Conservation (phyloP, 2,329 filamentous ascomycete species). For the Leptographium wingfieldii region DNA sequence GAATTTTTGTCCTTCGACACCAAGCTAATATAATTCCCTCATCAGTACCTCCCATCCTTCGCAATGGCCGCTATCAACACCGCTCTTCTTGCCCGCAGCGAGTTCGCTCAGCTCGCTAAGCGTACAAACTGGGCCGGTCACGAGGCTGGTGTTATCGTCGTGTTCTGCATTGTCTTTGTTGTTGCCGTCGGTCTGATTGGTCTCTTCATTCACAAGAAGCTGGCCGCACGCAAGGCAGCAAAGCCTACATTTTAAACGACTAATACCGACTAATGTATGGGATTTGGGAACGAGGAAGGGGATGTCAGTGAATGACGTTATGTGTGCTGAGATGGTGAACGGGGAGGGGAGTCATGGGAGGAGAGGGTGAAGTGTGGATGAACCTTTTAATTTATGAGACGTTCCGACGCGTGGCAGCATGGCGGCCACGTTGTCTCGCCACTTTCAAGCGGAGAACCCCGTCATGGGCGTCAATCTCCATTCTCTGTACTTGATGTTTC, state of each 20-base stretch:
- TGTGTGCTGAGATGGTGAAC: background rate
- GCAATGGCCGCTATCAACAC: constrained; percentile 24
- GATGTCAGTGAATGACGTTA: background rate
- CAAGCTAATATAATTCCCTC: background rate
- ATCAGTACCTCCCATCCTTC: background rate
- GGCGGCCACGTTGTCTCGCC: background rate
- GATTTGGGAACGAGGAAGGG: background rate
- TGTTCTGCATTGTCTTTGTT: constrained; percentile 48
- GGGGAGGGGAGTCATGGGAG: background rate
- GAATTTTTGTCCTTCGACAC: background rate
- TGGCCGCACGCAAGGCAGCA: constrained; percentile 18
- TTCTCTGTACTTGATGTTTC: background rate
- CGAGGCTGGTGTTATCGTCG: constrained; percentile 48
- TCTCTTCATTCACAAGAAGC: constrained; percentile 30
- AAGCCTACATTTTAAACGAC: constrained; percentile 13
- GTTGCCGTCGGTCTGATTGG: constrained; percentile 35
- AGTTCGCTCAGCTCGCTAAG: constrained; percentile 32
- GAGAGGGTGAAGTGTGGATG: background rate
- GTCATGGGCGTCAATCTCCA: background rate
- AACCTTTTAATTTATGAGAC: constrained; percentile 3
- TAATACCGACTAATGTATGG: background rate
- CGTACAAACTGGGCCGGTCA: constrained; percentile 44
- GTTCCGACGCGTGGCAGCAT: background rate
- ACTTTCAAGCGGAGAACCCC: background rate
- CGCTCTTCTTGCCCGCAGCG: constrained; percentile 19